Percentiles rank a stretch among this genome's conserved stretches.
Conservation (phyloP, 768 basidiomycete genomes). For the Naganishia vaughanmartiniae region DNA sequence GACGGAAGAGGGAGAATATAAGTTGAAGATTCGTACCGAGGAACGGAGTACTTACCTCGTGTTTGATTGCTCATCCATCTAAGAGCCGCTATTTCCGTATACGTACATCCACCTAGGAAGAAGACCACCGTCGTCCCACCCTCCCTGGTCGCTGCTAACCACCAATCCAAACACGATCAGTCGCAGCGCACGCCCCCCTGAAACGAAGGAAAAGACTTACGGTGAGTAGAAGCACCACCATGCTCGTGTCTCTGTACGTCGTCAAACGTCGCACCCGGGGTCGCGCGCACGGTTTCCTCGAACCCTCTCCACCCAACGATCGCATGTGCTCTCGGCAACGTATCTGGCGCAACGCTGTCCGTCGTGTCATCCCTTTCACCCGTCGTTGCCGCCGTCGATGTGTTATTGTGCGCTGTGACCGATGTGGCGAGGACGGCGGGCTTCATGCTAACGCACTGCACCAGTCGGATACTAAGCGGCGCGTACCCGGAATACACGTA, state of each 20-base stretch:
- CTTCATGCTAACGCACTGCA: constrained; percentile 91
- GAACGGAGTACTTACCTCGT: constrained; percentile 58
- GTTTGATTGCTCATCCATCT: constrained; percentile 87
- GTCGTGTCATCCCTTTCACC: background rate
- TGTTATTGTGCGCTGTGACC: constrained; percentile 31
- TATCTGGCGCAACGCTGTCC: constrained; percentile 38
- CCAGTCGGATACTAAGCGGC: constrained; percentile 82
- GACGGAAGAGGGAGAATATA: constrained; percentile 26
- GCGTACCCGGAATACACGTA: constrained; percentile 97
- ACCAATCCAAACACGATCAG: constrained; percentile 2
- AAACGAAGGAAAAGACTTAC: constrained; percentile 27
- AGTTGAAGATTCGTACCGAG: background rate
- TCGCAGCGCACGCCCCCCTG: background rate
- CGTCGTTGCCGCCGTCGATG: background rate
- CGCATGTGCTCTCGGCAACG: constrained; percentile 74
- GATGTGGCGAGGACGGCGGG: constrained; percentile 65
- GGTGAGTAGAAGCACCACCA: constrained; percentile 29
- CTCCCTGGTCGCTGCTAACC: constrained; percentile 42
- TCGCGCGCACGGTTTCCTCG: constrained; percentile 76
- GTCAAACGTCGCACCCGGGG: constrained; percentile 86
- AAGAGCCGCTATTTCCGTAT: constrained; percentile 91
- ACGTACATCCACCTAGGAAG: constrained; percentile 95
- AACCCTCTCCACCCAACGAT: constrained; percentile 97
- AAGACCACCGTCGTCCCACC: constrained; percentile 85
- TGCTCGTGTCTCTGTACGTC: constrained; percentile 54